Percentiles rank a stretch among this genome's conserved stretches.
Evolutionary conservation across 768 basidiomycete genomes (phyloP).

Genomic region (Pluteus cervinus): DNA sequence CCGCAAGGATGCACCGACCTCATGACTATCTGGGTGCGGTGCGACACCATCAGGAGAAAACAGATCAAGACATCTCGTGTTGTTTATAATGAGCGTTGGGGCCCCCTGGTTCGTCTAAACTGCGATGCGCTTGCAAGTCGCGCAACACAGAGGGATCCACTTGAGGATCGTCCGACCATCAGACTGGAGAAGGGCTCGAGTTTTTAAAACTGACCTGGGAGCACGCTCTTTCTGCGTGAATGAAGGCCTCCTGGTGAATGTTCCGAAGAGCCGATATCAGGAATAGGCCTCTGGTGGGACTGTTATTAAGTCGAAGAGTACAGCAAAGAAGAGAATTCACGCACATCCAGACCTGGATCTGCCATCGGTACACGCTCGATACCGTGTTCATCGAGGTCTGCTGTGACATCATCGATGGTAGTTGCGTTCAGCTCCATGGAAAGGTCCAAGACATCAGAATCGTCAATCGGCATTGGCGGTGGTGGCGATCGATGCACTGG

Average conservation of each 20-base stretch:
- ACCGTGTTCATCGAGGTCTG: constrained; percentile 73
- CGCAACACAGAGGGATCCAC: constrained; percentile 87
- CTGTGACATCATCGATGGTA: constrained; percentile 67
- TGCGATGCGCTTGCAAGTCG: constrained; percentile 83
- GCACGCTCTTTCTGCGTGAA: constrained; percentile 89
- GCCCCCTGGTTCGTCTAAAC: constrained; percentile 54
- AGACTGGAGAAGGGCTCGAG: constrained; percentile 11
- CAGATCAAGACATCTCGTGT: constrained; percentile 1
- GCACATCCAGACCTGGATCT: constrained; percentile 82
- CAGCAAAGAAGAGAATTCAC: constrained; percentile 22
- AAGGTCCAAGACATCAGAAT: constrained; percentile 81
- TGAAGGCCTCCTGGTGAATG: constrained; percentile 68
- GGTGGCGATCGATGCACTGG: constrained; percentile 71
- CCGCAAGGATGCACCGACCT: no score
- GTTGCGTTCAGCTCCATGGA: constrained; percentile 86
- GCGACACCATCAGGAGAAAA: no score
- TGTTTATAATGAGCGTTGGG: constrained; percentile 13
- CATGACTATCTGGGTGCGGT: no score
- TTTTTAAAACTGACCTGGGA: constrained; percentile 60
- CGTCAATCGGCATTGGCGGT: constrained; percentile 70
- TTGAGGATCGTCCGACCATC: constrained; percentile 22
- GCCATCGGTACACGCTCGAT: constrained; percentile 89
- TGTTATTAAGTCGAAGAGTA: constrained; percentile 3
- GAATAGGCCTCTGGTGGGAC: constrained; percentile 49
- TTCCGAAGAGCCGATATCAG: constrained; percentile 54